Evolutionary conservation across 108 stramenopile species (phyloP), one percentile per base, ranked within the genome.

Genomic region (Chaetoceros tenuissimus): DNA sequence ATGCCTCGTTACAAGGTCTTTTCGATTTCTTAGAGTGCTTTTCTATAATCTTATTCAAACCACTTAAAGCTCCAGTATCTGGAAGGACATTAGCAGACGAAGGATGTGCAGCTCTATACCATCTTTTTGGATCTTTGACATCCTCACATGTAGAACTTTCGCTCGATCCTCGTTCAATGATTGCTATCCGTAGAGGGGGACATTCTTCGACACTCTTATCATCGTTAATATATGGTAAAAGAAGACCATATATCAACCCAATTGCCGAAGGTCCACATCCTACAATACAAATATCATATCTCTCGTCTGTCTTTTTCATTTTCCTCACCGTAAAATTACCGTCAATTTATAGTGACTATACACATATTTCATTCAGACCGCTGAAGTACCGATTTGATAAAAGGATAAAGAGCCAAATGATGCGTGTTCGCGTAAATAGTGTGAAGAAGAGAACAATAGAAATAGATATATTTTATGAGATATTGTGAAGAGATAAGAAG

Each of bases 231-330:
- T 56, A 21, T 30, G 25, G 63, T 21, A 46, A 51, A 43, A 89
- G 61, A 1, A 89, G 27, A 1, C 84, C 82, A 26, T 66, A 66
- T 18, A 89, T 53, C 28, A 89, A 30, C 17, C 88, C 88, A 34
- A 80, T 80, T 5, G 84, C 77, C 3, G 88, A 83, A 18, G 88
- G 72, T 23, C 88, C 88, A 2, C 70, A 77, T 8, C 88, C 88
- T 13, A 89, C 78, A 55, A 89, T 79, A 7, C 85, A 53, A 45
- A 75, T 57, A 53, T 89, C 82, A 68, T 53, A 75, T n/a, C n/a
- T n/a, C n/a, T n/a, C n/a, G n/a, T n/a, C n/a, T n/a, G n/a, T n/a
- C n/a, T n/a, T n/a, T n/a, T n/a, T n/a, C n/a, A n/a, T n/a, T n/a
- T n/a, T n/a, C n/a, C n/a, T n/a, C n/a, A n/a, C n/a, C n/a, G n/a